Evolutionary conservation across 2,329 filamentous ascomycete species (phyloP), one percentile per base, ranked within the genome.

Genomic region (Coniochaeta ligniaria): DNA sequence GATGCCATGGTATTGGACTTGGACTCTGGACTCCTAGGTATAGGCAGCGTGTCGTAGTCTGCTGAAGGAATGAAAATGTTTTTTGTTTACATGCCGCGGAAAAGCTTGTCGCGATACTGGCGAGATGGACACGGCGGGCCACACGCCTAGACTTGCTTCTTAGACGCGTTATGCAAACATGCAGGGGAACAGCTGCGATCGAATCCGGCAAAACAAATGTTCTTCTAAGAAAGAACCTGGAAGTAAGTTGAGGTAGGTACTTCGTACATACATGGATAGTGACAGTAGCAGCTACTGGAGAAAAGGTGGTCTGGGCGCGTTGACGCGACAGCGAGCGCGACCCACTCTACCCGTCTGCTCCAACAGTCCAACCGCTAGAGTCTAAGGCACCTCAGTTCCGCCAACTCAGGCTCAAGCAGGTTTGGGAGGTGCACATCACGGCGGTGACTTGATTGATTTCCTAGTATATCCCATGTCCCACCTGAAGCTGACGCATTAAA

Each of bases 261-360:
- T n/a, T n/a, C n/a, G n/a, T n/a, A n/a, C n/a, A n/a, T n/a, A n/a
- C n/a, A n/a, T n/a, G n/a, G n/a, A n/a, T n/a, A n/a, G n/a, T n/a
- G n/a, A n/a, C n/a, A n/a, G n/a, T n/a, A n/a, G n/a, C n/a, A n/a
- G n/a, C n/a, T n/a, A n/a, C n/a, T n/a, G n/a, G n/a, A n/a, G n/a
- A n/a, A n/a, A n/a, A 16, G 20, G 33, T 54, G 58, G 58, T 52
- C 47, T 36, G 59, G 57, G 43, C 59, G 59, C 59, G 59, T 60
- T 60, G 59, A 60, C 59, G 59, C 54, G 59, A 56, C 59, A 57
- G 24, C 58, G 28, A 52, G 22, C 28, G 47, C 47, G 36, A 36
- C 43, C 38, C 57, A 52, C 47, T 31, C 9, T 31, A 52, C 14
- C 47, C 20, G 20, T 11, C 9, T 12, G 11, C 5, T 4, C 6